phyloP scores from a whole-genome alignment of 352 stramenopile genomes.

The Phytophthora cryptogea region DNA sequence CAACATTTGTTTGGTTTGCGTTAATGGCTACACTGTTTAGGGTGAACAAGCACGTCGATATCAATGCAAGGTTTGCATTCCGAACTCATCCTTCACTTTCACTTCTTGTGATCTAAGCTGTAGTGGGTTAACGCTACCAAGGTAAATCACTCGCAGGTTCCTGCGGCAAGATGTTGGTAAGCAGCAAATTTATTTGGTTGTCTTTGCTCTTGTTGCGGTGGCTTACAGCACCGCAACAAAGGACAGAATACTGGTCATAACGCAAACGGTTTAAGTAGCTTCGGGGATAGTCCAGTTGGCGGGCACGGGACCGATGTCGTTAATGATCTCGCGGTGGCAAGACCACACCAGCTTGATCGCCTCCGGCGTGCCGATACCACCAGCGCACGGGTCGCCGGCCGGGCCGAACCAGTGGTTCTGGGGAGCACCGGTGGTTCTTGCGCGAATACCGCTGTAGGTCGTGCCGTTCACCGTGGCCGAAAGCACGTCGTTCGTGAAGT shows the following conservation, averaged over 20 bases:
- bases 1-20: not conserved
- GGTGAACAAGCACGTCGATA: no score
- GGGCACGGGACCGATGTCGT: slow-evolving; percentile 84
- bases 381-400: slow-evolving; percentile 94
- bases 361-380: slow-evolving; percentile 98
- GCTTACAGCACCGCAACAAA: slow-evolving; percentile 1
- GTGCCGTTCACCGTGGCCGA: slow-evolving; percentile 99
- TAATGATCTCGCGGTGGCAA: slow-evolving; percentile 98
- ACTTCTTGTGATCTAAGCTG: no score
- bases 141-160: no score
- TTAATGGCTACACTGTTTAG: not conserved
- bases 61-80: no score
- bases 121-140: no score
- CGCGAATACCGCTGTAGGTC: slow-evolving; percentile 96
- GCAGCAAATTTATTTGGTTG: slow-evolving; percentile 21
- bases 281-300: slow-evolving; percentile 81
- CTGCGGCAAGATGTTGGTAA: slow-evolving; percentile 1
- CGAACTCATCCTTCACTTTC: no score
- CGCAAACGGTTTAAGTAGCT: slow-evolving; percentile 62
- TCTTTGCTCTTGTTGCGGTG: slow-evolving; percentile 1
- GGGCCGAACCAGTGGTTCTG: slow-evolving; percentile 98
- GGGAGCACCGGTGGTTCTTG: slow-evolving; percentile 94
- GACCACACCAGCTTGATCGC: slow-evolving; percentile 99
- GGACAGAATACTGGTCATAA: slow-evolving; percentile 14
- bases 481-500: slow-evolving; percentile 95